Conservation (phyloP, 1,139 yeast genomes). For the Suhomyces terraborum region DNA sequence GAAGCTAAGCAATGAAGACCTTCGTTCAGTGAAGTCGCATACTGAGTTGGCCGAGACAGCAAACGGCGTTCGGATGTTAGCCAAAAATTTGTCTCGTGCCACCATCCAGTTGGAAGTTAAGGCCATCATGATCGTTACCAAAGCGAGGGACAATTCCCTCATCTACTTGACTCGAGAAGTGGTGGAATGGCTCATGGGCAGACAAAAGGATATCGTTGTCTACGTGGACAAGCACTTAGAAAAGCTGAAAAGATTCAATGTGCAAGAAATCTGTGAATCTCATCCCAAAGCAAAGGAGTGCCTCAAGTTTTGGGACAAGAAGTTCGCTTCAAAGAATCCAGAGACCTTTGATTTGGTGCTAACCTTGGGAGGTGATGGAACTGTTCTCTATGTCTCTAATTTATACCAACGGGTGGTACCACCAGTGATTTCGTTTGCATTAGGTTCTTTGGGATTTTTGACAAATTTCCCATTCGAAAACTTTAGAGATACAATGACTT, state of each 20-base stretch:
- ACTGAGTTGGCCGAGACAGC: constrained; percentile 82
- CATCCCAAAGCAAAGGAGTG: constrained; percentile 44
- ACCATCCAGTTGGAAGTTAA: constrained; percentile 70
- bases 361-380: constrained; percentile 89
- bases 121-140: constrained; percentile 78
- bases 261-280: constrained; percentile 38
- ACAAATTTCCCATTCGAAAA: constrained; percentile 77
- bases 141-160: constrained; percentile 79
- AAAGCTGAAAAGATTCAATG: constrained; percentile 63
- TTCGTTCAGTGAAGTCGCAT: constrained; percentile 60
- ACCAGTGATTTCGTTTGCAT: constrained; percentile 79
- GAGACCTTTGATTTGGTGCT: constrained; percentile 73
- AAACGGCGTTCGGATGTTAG: constrained; percentile 78
- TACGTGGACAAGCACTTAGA: constrained; percentile 71
- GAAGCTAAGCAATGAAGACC: constrained; percentile 31
- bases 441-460: constrained; percentile 81
- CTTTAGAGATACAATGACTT: constrained; percentile 56
- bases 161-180: constrained; percentile 74
- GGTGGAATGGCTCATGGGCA: constrained; percentile 69
- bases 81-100: constrained; percentile 72
- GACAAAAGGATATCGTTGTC: constrained; percentile 50
- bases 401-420: constrained; percentile 81
- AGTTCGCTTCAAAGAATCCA: constrained; percentile 55
- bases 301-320: constrained; percentile 69
- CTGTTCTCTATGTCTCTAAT: constrained; percentile 78